Evolutionary conservation across 2,329 filamentous ascomycete genomes (phyloP).

Genomic region (Cladophialophora immunda): DNA sequence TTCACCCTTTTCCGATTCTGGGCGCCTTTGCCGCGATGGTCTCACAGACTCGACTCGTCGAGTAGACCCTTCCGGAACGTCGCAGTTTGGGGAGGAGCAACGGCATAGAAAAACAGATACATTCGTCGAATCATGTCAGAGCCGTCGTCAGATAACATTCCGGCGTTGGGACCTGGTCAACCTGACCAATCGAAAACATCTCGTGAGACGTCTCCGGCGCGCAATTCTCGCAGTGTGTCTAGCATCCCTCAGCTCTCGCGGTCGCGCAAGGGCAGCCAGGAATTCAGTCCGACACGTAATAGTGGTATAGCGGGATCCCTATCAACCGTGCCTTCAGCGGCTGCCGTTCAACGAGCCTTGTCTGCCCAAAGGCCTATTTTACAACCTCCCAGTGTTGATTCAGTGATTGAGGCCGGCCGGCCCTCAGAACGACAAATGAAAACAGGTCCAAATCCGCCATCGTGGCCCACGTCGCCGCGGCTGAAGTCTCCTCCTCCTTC

Average conservation of each 20-base stretch:
- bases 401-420: conserved; percentile 67
- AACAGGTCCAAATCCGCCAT: conserved; percentile 62
- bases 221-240: conserved; percentile 38
- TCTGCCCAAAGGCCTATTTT: conserved; percentile 74
- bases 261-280: conserved; percentile 73
- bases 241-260: conserved; percentile 51
- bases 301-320: conserved; percentile 51
- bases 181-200: conserved; percentile 26
- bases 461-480: conserved; percentile 80
- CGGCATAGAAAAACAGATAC: conserved; percentile 11
- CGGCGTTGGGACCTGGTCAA: conserved; percentile 19
- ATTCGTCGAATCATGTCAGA: conserved; percentile 28
- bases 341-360: conserved; percentile 71
- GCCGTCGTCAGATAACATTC: conserved; percentile 21
- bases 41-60: conserved; percentile 18
- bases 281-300: conserved; percentile 68
- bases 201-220: conserved; percentile 32
- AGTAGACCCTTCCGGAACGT: conserved; percentile 26
- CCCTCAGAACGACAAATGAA: conserved; percentile 69
- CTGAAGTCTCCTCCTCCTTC: conserved; percentile 78
- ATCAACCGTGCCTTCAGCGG: conserved; percentile 63
- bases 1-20: conserved; percentile 6
- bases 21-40: conserved; percentile 30
- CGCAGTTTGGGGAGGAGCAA: conserved; percentile 24
- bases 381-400: conserved; percentile 68